A percentile compares a stretch with the other conserved stretches of the same genome.
These are phyloP conservation scores for Diplodia corticola DNA, from an alignment of 2,329 filamentous ascomycete species.

Conservation along the genomic window DNA sequence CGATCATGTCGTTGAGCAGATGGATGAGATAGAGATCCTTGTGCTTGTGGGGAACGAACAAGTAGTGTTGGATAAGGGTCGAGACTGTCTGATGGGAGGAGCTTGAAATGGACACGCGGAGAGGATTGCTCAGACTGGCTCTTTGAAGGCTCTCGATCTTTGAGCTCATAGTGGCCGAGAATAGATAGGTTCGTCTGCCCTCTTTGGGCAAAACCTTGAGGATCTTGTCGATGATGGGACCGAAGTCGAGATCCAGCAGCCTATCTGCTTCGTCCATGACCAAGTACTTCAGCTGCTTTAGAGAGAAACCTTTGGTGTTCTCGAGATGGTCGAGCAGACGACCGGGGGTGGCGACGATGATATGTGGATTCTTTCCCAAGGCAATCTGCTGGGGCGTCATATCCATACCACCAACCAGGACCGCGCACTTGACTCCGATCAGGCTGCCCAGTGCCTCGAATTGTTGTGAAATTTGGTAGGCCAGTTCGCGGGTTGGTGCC, in stretches of 20 bases:
- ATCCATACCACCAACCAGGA: conserved; percentile 91
- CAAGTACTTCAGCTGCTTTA: conserved; percentile 78
- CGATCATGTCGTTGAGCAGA: conserved; percentile 80
- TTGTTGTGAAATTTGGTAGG: conserved; percentile 83
- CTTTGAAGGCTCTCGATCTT: conserved; percentile 93
- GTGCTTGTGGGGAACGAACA: conserved; percentile 81
- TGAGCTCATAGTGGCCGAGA: conserved; percentile 90
- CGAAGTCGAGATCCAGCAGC: conserved; percentile 90
- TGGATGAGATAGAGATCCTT: conserved; percentile 91
- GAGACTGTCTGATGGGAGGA: conserved; percentile 90
- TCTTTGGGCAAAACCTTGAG: conserved; percentile 75
- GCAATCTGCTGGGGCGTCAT: conserved; percentile 92
- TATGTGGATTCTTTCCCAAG: conserved; percentile 92
- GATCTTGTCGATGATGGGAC: conserved; percentile 88
- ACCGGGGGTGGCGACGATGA: conserved; percentile 89
- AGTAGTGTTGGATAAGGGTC: conserved; percentile 80
- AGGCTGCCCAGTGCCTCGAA: conserved; percentile 85
- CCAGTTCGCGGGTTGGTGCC: conserved; percentile 89
- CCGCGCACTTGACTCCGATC: conserved; percentile 82
- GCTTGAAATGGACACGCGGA: conserved; percentile 77
- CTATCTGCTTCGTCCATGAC: conserved; percentile 96
- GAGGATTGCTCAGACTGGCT: conserved; percentile 80
- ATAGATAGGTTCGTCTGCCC: conserved; percentile 74
- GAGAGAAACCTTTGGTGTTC: conserved; percentile 93
- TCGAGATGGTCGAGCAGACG: conserved; percentile 88